phyloP scores from a whole-genome alignment of 176 grass and related monocot genomes.

The Puya raimondii region DNA sequence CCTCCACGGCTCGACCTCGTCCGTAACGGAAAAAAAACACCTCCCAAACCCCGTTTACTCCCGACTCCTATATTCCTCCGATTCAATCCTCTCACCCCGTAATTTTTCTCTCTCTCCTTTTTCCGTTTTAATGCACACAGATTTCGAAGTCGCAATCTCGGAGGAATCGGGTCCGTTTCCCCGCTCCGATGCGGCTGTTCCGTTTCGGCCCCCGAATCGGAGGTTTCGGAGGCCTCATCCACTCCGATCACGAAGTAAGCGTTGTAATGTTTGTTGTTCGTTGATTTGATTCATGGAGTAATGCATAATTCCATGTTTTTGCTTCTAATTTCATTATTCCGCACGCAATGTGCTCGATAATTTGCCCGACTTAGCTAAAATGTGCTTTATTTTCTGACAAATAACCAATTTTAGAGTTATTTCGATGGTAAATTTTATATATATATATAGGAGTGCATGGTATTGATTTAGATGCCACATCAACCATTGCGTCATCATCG shows the following conservation, averaged over 20 bases:
- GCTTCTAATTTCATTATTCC: not conserved
- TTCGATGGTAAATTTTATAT: not conserved
- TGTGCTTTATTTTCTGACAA: not conserved
- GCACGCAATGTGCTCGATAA: slow-evolving; percentile 18
- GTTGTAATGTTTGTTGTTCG: not conserved
- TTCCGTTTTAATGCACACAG: slow-evolving; percentile 7
- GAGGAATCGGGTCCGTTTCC: not conserved
- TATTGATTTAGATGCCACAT: no score
- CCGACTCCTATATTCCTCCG: not conserved
- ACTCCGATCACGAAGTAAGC: slow-evolving; percentile 11
- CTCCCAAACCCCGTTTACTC: not conserved
- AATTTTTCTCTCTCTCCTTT: not conserved
- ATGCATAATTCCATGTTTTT: not conserved
- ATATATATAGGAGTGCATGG: no score
- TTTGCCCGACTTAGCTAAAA: slow-evolving; percentile 9
- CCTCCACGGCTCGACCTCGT: slow-evolving; percentile 8
- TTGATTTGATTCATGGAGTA: not conserved
- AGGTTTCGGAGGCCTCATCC: slow-evolving; percentile 4
- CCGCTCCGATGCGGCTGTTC: slow-evolving; percentile 29
- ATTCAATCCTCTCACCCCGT: not conserved
- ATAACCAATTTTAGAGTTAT: not conserved
- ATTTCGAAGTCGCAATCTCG: not conserved
- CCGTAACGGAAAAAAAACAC: not conserved
- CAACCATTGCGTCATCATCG: no score
- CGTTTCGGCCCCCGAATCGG: slow-evolving; percentile 19